Percentiles rank a stretch among this genome's conserved stretches.
Conservation (phyloP, 768 basidiomycete species). For the Boletus huronensis region DNA sequence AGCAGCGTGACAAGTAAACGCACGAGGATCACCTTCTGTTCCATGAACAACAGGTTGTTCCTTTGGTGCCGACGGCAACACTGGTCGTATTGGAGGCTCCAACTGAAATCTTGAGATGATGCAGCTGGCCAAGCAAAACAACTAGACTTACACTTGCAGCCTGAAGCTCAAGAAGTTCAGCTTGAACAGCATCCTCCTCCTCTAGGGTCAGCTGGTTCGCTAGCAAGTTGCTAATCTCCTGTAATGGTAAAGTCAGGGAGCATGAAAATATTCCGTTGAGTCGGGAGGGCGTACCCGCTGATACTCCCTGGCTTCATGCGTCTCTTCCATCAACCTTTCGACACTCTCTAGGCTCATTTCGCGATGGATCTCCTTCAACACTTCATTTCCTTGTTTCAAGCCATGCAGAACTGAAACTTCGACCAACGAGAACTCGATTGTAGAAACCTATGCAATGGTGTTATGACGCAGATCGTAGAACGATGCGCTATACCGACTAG, state of each 20-base stretch:
- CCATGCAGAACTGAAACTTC: conserved; percentile 92
- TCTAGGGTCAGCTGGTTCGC: conserved; percentile 77
- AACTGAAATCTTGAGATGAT: conserved; percentile 24
- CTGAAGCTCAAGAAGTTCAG: conserved; percentile 72
- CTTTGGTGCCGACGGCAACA: conserved; percentile 56
- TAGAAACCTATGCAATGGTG: conserved; percentile 67
- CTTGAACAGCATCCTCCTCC: conserved; percentile 92
- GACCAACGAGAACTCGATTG: conserved; percentile 94
- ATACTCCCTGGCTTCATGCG: conserved; percentile 88
- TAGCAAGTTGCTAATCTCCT: conserved; percentile 93
- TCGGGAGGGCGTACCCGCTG: conserved; percentile 57
- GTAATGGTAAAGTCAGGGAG: conserved; percentile 1
- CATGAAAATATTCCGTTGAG: neutral
- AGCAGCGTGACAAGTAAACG: neutral
- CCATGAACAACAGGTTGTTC: conserved; percentile 36
- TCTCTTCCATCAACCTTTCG: conserved; percentile 92
- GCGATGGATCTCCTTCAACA: conserved; percentile 89
- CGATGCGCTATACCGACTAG: conserved; percentile 50
- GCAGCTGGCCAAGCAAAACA: neutral
- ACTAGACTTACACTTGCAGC: conserved; percentile 49
- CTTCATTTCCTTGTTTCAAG: conserved; percentile 88
- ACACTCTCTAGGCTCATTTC: conserved; percentile 91
- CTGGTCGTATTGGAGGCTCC: conserved; percentile 28
- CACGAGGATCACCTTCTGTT: conserved; percentile 30
- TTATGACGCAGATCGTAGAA: neutral